Base-by-base conservation (phyloP, 2,329 filamentous ascomycete genomes). In the Geosmithia putterillii region DNA sequence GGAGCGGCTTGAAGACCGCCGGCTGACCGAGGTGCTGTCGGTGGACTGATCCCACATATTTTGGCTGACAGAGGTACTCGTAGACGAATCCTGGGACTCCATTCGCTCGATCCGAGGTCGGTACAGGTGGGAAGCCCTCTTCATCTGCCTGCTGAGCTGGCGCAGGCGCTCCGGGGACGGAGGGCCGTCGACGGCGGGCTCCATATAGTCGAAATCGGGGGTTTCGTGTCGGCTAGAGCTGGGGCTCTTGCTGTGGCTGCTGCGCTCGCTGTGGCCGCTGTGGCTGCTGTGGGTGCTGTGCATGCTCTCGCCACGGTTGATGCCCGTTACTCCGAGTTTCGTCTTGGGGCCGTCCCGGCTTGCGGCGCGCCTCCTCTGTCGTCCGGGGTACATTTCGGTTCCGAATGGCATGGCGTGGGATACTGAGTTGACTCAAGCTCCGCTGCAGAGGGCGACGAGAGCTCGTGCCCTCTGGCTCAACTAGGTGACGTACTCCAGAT, bases 131-230 rank as follows among this genome's bases (percentile, higher is more conserved):
- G 74, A 73, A 20, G 67, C 65, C 53, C 68, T 65, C 57, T 70
- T 76, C 67, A 77, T 70, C 58, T 79, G 72, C 55, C 72, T 71
- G 56, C 65, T 77, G 42, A 79, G 63, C 45, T 73, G 73, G 50
- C 76, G 71, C 51, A 79, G 68, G 47, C 68, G 69, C 52, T 76
- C 71, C 22, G 77, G 74, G 28, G 76, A 81, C 1, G 76, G 75
- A 36, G 76, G 76, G 17, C 73, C 73, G 51, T 81, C 74, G 44
- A 80, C 60, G 47, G 76, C 69, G 41, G 76, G 74, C 46, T 71
- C 74, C 43, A 74, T 63, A 45, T 73, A 68, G 46, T 61, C 53
- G 40, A 64, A 32, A 48, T 57, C 51, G 43, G 41, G 46, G 28
- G 38, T 39, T 35, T 40, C 40, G 48, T 42, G 43, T 45, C 50